Evolutionary conservation across 2,329 filamentous ascomycete species (phyloP), one percentile per base, ranked within the genome.

Genomic region (Akanthomyces muscarius): DNA sequence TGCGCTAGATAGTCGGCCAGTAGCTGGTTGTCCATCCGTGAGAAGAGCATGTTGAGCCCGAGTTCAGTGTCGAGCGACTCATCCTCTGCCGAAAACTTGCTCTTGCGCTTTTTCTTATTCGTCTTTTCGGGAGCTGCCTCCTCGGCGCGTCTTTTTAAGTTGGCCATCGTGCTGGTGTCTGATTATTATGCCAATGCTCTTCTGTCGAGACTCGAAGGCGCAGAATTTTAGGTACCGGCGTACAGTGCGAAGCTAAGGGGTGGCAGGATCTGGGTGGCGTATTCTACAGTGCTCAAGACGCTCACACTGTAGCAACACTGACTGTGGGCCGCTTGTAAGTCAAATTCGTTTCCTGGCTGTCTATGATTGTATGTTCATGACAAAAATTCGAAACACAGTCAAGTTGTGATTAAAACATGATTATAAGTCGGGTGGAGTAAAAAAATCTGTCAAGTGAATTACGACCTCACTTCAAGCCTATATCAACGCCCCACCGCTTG

Each of bases 1-100:
- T 95, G 89, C 7, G 90, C 90, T 65, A 97, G 81, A 73, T 97
- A 88, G 73, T 97, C 94, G 1, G 93, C 91, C 53, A 97, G 79
- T 48, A 97, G 81, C 67, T 88, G 86, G 65, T 86, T 88, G 74
- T 97, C 91, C 88, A 97, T 93, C 65, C 86, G 85, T 51, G 87
- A 85, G 72, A 97, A 90, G 4, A 90, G 85, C 67, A 86, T 86
- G 76, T 97, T 96, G 68, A 97, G 79, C 7, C 89, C 88, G 41
- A 88, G 84, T 69, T 92, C 86, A 50, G 86, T 82, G 71, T 92
- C 87, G 63, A 88, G 74, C 33, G 83, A 77, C 28, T 79, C 80
- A 54, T 88, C 84, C 48, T 86, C 81, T 48, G 79, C 68, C 64
- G 83, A 79, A 61, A 78, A 76, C 71, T 83, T 80, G 70, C 79